These are phyloP conservation scores for Colletotrichum horii DNA, from an alignment of 2,329 filamentous ascomycete genomes.

Conservation along the genomic window DNA sequence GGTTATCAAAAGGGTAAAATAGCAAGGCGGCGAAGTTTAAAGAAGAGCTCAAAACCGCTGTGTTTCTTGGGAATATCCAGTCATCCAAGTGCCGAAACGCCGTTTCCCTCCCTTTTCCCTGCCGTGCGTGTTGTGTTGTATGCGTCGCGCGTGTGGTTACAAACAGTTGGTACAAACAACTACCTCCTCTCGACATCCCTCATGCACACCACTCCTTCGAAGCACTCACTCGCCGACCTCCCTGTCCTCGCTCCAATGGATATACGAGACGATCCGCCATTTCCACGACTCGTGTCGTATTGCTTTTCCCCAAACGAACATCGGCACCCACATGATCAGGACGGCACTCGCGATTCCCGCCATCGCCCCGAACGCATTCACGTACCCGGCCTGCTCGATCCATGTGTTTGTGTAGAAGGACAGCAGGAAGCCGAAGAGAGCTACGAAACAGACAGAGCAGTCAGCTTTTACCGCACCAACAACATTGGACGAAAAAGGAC, in stretches of 20 bases:
- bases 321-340: constrained; percentile 51
- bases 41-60: background rate
- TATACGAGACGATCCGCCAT: constrained; percentile 51
- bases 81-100: background rate
- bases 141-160: background rate
- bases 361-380: constrained; percentile 60
- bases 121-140: background rate
- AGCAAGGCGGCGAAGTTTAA: background rate
- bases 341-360: constrained; percentile 55
- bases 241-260: constrained; percentile 57
- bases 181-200: background rate
- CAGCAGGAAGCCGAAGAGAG: constrained; percentile 61
- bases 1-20: background rate
- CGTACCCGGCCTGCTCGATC: constrained; percentile 55
- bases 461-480: constrained; percentile 9
- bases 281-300: constrained; percentile 52
- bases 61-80: background rate
- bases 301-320: constrained; percentile 56
- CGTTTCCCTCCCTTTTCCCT: background rate
- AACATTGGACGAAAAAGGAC: background rate
- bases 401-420: constrained; percentile 67
- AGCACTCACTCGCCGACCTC: constrained; percentile 56
- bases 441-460: constrained; percentile 28
- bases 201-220: background rate
- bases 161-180: background rate